Conservation (phyloP, 176 grass and related monocot species). For the Pontederia paniculata region DNA sequence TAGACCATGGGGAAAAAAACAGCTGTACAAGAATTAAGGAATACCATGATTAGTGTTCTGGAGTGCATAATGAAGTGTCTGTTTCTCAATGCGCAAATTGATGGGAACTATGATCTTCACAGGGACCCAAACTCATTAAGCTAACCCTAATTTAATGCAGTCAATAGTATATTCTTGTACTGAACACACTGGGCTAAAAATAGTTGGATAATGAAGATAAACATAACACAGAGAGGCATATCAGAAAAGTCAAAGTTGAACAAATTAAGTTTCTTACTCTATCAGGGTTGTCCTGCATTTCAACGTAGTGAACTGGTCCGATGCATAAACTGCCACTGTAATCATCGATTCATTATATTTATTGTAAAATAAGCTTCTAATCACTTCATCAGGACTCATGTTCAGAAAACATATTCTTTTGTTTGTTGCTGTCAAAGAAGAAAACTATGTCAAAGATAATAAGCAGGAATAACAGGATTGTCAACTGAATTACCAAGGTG, state of each 20-base stretch:
- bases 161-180: too few species aligned
- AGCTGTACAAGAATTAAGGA: too few species aligned
- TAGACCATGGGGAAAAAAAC: too few species aligned
- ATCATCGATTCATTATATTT: conserved; percentile 61
- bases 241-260: background rate
- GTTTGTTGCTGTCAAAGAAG: conserved; percentile 50
- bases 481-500: conserved; percentile 5
- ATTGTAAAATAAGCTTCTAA: conserved; percentile 72
- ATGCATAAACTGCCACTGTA: conserved; percentile 65
- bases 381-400: conserved; percentile 66
- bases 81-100: too few species aligned
- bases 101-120: too few species aligned
- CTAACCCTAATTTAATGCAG: too few species aligned
- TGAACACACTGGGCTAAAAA: too few species aligned
- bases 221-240: too few species aligned
- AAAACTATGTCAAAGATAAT: conserved; percentile 22
- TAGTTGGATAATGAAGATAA: too few species aligned
- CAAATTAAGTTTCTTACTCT: conserved; percentile 39
- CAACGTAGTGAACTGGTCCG: conserved; percentile 56
- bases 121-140: too few species aligned
- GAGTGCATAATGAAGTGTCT: too few species aligned
- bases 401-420: conserved; percentile 79
- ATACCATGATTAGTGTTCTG: too few species aligned
- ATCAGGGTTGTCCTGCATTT: conserved; percentile 78
- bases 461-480: conserved; percentile 1